Evolutionary conservation across 2,329 filamentous ascomycete species (phyloP), one percentile per base, ranked within the genome.

Genomic region (Trichoderma simmonsii): DNA sequence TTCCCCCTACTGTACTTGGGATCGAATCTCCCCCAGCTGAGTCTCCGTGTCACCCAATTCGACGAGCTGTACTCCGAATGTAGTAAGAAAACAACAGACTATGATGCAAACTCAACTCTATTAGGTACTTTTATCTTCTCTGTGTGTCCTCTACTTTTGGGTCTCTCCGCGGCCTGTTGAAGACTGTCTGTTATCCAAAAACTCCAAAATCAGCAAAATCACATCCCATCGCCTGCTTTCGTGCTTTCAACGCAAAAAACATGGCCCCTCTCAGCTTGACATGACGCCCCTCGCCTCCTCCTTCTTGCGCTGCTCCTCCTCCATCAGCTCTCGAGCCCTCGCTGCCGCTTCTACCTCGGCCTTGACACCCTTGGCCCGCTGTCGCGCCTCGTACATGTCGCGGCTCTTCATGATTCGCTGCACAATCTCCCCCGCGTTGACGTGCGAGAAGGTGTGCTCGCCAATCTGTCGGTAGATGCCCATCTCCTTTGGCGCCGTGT

Each of bases 351-450:
- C 96, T 0, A 89, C 88, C 62, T 91, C 87, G 0, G 91, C 91
- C 84, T 99, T 99, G 75, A 94, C 88, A 12, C 95, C 92, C 85
- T 99, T 99, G 76, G 92, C 90, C 67, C 93, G 87, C 85, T 99
- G 96, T 73, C 96, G 87, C 77, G 94, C 96, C 83, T 98, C 95
- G 81, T 98, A 99, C 79, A 93, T 88, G 72, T 92, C 91, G 39
- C 95, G 87, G 77, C 93, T 95, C 81, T 91, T 92, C 86, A 98
- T 86, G 79, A 99, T 99, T 36, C 96, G 87, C 76, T 92, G 89
- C 62, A 99, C 95, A 76, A 99, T 98, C 76, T 96, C 92, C 3
- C 91, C 94, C 0, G 95, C 94, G 81, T 98, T 98, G 74, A 98
- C 94, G 73, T 94, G 87, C 75, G 93, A 88, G 80, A 95, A 99